Evolutionary conservation across 495 filamentous ascomycete genomes (phyloP).

Genomic region (Hypoxylon crocopeplum): DNA sequence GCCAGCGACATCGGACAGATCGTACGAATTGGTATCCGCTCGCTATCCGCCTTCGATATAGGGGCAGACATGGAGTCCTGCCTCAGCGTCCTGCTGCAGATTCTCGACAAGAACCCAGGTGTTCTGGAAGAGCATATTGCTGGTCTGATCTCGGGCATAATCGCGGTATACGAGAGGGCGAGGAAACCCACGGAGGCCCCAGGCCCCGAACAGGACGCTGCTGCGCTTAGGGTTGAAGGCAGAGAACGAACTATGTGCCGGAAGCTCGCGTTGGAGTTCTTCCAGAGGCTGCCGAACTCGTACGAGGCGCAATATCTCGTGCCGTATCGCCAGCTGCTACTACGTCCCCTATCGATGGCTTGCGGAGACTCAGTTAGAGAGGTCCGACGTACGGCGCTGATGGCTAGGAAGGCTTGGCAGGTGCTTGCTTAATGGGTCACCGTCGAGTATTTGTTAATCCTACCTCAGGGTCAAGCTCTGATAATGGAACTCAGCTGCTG

Average conservation of each 20-base stretch:
- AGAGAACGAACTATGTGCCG: slow-evolving; percentile 36
- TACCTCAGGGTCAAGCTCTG: no score
- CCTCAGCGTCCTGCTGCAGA: slow-evolving; percentile 47
- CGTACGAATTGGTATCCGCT: slow-evolving; percentile 47
- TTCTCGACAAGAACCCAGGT: slow-evolving; percentile 45
- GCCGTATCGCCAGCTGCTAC: slow-evolving; percentile 41
- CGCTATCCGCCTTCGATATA: slow-evolving; percentile 34
- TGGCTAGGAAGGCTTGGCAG: slow-evolving; percentile 53
- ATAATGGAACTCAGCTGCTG: no score
- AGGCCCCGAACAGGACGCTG: neutral
- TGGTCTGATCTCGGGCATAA: slow-evolving; percentile 43
- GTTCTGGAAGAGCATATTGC: slow-evolving; percentile 46
- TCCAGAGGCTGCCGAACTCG: slow-evolving; percentile 45
- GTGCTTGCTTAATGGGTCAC: no score
- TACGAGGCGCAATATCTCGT: slow-evolving; percentile 51
- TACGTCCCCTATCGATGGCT: slow-evolving; percentile 48
- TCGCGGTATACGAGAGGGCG: slow-evolving; percentile 38
- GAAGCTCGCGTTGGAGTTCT: slow-evolving; percentile 47
- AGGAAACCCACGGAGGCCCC: slow-evolving; percentile 12
- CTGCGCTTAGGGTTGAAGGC: neutral
- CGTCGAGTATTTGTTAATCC: no score
- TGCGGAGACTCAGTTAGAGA: slow-evolving; percentile 54
- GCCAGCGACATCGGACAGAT: slow-evolving; percentile 46
- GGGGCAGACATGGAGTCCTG: slow-evolving; percentile 42
- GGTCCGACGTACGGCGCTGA: slow-evolving; percentile 48